These are phyloP conservation scores for Alternaria triticimaculans DNA, from an alignment of 2,329 filamentous ascomycete genomes.

Conservation along the genomic window DNA sequence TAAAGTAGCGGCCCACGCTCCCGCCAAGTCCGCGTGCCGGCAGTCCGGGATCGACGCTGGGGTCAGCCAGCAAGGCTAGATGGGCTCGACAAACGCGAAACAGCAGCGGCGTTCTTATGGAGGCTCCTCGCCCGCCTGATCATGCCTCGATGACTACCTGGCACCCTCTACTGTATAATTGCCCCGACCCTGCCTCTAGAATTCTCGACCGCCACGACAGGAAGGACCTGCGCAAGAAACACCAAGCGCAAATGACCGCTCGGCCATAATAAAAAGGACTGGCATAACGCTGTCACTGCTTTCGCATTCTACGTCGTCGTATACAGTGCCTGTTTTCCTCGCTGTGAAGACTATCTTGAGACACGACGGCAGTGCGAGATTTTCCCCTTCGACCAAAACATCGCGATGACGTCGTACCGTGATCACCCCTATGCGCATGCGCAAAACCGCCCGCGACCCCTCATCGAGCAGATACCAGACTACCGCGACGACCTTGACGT, in stretches of 20 bases:
- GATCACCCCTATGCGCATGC: conserved; percentile 20
- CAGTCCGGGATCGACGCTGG: conserved; percentile 7
- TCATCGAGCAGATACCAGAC: conserved; percentile 42
- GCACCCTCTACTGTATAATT: background rate
- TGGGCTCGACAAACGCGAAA: conserved; percentile 9
- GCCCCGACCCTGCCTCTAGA: background rate
- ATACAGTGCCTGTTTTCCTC: too few species aligned
- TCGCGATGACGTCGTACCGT: conserved; percentile 33
- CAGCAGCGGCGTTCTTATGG: conserved; percentile 6
- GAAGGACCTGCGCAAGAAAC: background rate
- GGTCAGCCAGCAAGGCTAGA: conserved; percentile 4
- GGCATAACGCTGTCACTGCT: background rate
- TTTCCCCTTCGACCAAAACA: background rate
- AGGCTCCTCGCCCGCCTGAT: background rate
- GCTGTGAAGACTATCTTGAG: background rate
- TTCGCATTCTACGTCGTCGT: background rate
- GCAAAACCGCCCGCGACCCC: conserved; percentile 24
- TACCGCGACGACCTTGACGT: conserved; percentile 41
- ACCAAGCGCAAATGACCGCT: background rate
- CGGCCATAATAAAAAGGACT: background rate
- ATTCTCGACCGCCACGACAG: background rate
- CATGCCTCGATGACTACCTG: background rate
- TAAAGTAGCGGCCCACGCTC: background rate
- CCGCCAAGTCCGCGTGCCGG: conserved; percentile 4
- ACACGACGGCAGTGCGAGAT: background rate